Evolutionary conservation across 2,329 filamentous ascomycete genomes (phyloP).

Genomic region (Diaporthe vaccinii): DNA sequence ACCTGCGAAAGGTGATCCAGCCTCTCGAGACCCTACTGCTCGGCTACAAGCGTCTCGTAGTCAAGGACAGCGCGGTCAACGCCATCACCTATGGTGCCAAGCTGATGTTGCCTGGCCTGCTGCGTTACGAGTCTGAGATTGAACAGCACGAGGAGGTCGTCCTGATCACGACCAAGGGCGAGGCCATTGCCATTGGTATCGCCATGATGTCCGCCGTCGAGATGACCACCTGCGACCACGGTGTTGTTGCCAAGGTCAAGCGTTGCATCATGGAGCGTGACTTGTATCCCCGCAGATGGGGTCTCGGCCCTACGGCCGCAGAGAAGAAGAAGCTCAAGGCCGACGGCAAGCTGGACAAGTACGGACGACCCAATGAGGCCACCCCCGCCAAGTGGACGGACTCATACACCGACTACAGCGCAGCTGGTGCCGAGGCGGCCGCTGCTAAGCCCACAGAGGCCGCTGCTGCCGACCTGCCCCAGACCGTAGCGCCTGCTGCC

Average conservation of each 20-base stretch:
- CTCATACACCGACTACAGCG: constrained; percentile 92
- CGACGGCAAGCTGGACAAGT: constrained; percentile 98
- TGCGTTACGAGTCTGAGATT: constrained; percentile 92
- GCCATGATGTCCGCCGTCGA: constrained; percentile 99
- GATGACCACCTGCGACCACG: constrained; percentile 96
- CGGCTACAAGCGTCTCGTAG: constrained; percentile 95
- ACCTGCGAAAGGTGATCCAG: constrained; percentile 90
- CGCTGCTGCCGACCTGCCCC: constrained; percentile 56
- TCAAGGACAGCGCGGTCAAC: constrained; percentile 97
- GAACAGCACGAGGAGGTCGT: constrained; percentile 97
- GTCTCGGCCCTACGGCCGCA: constrained; percentile 89
- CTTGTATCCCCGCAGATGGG: constrained; percentile 96
- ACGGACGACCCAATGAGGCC: constrained; percentile 89
- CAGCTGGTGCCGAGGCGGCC: constrained; percentile 59
- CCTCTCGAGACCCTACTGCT: constrained; percentile 93
- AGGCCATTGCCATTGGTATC: constrained; percentile 96
- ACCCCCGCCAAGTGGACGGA: constrained; percentile 94
- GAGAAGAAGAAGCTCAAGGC: constrained; percentile 99
- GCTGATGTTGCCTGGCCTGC: constrained; percentile 96
- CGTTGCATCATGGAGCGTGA: constrained; percentile 99
- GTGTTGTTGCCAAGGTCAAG: constrained; percentile 98
- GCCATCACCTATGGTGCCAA: constrained; percentile 99
- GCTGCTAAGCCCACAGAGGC: constrained; percentile 56
- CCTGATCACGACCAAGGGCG: constrained; percentile 98
- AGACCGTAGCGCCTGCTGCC: constrained; percentile 50